phyloP scores from a whole-genome alignment of 257 asterid genomes.

The Petrea volubilis region DNA sequence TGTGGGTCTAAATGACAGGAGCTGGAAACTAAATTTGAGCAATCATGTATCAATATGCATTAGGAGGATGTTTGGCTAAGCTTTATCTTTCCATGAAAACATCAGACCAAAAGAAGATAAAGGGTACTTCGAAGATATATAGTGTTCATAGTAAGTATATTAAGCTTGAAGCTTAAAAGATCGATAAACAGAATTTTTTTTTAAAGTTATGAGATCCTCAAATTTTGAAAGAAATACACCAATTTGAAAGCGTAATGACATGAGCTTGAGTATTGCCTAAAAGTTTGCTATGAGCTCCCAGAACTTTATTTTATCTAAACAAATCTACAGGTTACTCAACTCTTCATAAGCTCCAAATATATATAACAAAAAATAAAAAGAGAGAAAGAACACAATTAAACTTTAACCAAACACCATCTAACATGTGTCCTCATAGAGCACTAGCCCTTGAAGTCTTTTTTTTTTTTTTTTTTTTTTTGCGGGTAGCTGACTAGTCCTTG shows the following conservation, averaged over 20 bases:
- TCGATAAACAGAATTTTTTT: no score
- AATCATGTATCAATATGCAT: neutral
- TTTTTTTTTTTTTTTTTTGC: no score
- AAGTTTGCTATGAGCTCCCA: neutral
- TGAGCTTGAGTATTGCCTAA: neutral
- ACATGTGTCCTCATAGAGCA: neutral
- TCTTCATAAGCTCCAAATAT: constrained; percentile 6
- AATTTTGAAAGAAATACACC: neutral
- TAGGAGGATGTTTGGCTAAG: neutral
- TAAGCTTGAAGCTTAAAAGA: no score
- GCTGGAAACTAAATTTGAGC: neutral
- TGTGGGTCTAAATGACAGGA: neutral
- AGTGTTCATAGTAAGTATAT: no score
- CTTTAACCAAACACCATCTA: neutral
- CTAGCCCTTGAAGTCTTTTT: neutral
- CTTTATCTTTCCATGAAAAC: neutral
- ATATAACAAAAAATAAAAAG: no score
- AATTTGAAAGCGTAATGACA: neutral
- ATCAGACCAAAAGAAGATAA: neutral
- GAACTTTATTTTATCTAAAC: neutral
- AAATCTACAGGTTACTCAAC: neutral
- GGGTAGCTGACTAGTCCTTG: no score
- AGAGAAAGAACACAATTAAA: no score
- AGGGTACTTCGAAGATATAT: neutral
- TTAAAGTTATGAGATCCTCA: no score